phyloP scores from a whole-genome alignment of 352 stramenopile genomes.

The Thraustochytrium striatum region DNA sequence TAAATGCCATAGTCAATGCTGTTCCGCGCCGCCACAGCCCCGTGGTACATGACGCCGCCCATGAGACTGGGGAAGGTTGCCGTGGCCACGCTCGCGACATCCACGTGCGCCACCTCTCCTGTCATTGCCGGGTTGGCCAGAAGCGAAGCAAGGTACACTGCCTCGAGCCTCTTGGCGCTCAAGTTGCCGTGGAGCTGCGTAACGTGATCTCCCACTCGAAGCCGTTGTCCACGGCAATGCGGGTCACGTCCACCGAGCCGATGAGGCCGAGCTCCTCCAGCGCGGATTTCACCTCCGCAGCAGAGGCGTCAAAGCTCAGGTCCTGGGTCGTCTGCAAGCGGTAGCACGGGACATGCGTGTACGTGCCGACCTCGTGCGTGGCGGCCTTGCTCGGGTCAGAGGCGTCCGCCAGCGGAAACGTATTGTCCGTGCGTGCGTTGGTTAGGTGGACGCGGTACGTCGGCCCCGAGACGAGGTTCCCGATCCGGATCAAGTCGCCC shows the following conservation, averaged over 20 bases:
- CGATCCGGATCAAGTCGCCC: conserved; percentile 18
- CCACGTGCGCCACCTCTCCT: background rate
- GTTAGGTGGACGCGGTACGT: conserved; percentile 32
- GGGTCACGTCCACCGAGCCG: background rate
- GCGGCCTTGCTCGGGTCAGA: conserved; percentile 18
- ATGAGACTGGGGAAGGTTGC: conserved; percentile 15
- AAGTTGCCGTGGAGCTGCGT: background rate
- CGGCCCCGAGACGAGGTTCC: background rate
- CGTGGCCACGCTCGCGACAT: background rate
- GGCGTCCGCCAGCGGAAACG: background rate
- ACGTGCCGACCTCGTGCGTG: conserved; percentile 10
- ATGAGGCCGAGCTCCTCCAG: conserved; percentile 57
- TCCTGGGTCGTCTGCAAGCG: conserved; percentile 45
- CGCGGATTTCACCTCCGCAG: conserved; percentile 57
- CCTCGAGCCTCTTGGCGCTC: background rate
- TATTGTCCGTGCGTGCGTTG: background rate
- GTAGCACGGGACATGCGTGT: conserved; percentile 26
- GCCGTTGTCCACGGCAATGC: background rate
- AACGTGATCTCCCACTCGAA: conserved; percentile 47
- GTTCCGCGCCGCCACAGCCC: conserved; percentile 58
- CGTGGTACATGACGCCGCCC: conserved; percentile 63
- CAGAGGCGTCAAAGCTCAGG: conserved; percentile 57
- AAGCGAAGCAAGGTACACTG: conserved; percentile 3
- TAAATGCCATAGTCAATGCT: conserved; percentile 54
- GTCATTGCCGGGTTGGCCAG: background rate